A percentile compares a stretch with the other conserved stretches of the same genome.
These are phyloP conservation scores for Talaromyces marneffei DNA, from an alignment of 2,329 filamentous ascomycete genomes.

Conservation along the genomic window DNA sequence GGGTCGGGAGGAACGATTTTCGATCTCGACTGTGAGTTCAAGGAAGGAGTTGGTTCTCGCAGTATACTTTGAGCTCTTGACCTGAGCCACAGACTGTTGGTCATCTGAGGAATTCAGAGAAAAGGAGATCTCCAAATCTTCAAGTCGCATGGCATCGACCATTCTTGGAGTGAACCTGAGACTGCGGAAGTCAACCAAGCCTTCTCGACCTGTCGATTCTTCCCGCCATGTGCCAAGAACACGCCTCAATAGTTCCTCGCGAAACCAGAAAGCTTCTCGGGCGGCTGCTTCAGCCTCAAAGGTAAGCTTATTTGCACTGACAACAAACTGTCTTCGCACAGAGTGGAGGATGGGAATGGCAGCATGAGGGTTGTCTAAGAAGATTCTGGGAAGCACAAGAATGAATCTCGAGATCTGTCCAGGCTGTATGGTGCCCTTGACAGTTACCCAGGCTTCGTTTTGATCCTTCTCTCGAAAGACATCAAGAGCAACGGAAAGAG, in stretches of 20 bases:
- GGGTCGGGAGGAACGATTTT: conserved; percentile 63
- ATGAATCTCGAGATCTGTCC: conserved; percentile 66
- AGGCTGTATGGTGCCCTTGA: conserved; percentile 48
- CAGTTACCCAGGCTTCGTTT: conserved; percentile 25
- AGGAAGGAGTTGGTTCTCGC: conserved; percentile 59
- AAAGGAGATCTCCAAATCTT: conserved; percentile 66
- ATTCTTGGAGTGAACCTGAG: conserved; percentile 69
- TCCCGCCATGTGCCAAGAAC: conserved; percentile 68
- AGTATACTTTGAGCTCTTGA: conserved; percentile 43
- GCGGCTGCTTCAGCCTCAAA: conserved; percentile 72
- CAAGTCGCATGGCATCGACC: conserved; percentile 75
- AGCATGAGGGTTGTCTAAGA: conserved; percentile 68
- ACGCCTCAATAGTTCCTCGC: conserved; percentile 68
- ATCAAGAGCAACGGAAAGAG: conserved; percentile 61
- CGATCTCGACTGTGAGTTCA: conserved; percentile 63
- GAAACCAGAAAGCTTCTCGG: conserved; percentile 86
- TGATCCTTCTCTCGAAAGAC: conserved; percentile 29
- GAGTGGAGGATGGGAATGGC: conserved; percentile 75
- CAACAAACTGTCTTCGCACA: conserved; percentile 86
- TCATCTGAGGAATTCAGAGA: conserved; percentile 25
- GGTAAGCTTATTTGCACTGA: conserved; percentile 71
- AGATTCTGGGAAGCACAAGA: conserved; percentile 68
- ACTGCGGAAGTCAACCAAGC: conserved; percentile 68
- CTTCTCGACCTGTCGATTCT: conserved; percentile 52
- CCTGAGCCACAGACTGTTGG: conserved; percentile 28